A percentile compares a stretch with the other conserved stretches of the same genome.
Conservation (phyloP, 768 basidiomycete species). For the Omphalotus guepiniiformis region DNA sequence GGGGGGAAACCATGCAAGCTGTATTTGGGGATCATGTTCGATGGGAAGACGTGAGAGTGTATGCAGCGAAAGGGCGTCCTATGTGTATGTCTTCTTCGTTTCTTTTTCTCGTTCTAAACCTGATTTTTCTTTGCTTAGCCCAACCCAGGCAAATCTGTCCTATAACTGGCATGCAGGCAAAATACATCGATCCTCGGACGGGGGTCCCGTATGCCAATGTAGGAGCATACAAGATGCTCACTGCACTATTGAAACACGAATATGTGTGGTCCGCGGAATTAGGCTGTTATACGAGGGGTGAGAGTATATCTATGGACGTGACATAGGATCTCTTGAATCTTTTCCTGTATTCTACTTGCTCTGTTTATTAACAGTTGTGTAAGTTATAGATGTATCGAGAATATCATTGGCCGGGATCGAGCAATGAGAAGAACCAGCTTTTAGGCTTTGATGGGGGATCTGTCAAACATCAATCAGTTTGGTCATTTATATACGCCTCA, state of each 20-base stretch:
- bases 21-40: slow-evolving; percentile 84
- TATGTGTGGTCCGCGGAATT: slow-evolving; percentile 61
- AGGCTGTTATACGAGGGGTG: slow-evolving; percentile 46
- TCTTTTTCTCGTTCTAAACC: not conserved
- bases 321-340: no score
- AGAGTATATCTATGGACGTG: no score
- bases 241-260: slow-evolving; percentile 57
- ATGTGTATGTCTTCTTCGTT: slow-evolving; percentile 39
- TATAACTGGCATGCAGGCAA: slow-evolving; percentile 74
- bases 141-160: slow-evolving; percentile 65
- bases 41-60: slow-evolving; percentile 73
- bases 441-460: no score
- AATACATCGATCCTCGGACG: slow-evolving; percentile 76
- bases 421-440: no score
- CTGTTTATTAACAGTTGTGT: no score
- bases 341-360: no score
- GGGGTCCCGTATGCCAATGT: slow-evolving; percentile 75
- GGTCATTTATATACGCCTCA: no score
- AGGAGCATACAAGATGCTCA: slow-evolving; percentile 61
- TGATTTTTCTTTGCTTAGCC: slow-evolving; percentile 34
- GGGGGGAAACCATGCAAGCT: slow-evolving; percentile 73
- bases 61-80: slow-evolving; percentile 60
- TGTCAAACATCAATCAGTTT: no score
- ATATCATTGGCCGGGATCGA: no score
- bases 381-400: no score